Evolutionary conservation across 192 early-diverging fungal species (phyloP).

Genomic region (Dissophora ornata): DNA sequence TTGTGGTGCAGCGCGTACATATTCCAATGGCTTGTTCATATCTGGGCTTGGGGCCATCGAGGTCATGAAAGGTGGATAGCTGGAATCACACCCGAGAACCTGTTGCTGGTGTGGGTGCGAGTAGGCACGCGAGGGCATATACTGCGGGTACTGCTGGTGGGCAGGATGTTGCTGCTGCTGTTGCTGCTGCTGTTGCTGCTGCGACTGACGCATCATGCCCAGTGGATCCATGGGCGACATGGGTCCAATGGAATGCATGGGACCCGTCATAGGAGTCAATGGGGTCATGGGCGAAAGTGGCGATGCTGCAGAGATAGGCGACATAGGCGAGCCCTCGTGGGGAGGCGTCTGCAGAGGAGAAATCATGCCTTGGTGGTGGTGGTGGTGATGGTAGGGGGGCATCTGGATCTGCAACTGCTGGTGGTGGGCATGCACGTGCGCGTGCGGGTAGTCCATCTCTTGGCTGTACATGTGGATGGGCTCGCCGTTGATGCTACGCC

Average conservation of each 20-base stretch:
- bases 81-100: constrained; percentile 5
- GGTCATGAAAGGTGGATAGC: constrained; percentile 21
- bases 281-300: constrained; percentile 47
- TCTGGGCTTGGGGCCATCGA: constrained; percentile 1
- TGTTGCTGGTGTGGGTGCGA: constrained; percentile 19
- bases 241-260: constrained; percentile 1
- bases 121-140: neutral
- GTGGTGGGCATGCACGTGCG: neutral
- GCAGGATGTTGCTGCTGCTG: neutral
- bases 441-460: constrained; percentile 19
- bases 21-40: neutral
- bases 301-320: constrained; percentile 12
- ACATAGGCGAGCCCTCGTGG: constrained; percentile 38
- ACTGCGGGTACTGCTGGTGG: constrained; percentile 18
- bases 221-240: constrained; percentile 27
- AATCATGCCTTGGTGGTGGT: constrained; percentile 8
- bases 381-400: constrained; percentile 39
- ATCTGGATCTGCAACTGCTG: constrained; percentile 35
- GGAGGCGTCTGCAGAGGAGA: constrained; percentile 48
- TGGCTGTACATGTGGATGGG: constrained; percentile 1
- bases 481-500: constrained; percentile 27
- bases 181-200: constrained; percentile 9
- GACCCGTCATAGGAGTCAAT: constrained; percentile 28
- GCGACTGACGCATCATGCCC: constrained; percentile 3
- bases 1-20: neutral